Conservation (phyloP, 345 rosid species). For the Turnera subulata region DNA sequence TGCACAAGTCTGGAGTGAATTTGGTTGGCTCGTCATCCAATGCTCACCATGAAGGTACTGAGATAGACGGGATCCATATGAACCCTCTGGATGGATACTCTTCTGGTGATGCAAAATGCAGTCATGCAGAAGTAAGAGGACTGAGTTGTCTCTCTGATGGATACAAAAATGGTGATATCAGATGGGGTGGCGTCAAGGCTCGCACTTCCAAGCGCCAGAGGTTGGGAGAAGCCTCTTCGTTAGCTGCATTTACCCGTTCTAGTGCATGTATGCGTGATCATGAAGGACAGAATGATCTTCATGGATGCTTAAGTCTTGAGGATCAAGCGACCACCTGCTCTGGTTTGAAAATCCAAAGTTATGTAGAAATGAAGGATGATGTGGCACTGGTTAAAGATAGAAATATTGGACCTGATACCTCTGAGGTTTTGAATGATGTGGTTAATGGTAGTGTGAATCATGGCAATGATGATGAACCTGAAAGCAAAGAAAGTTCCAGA, state of each 20-base stretch:
- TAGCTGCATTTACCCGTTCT: constrained; percentile 30
- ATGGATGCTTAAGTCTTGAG: constrained; percentile 28
- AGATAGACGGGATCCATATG: constrained; percentile 26
- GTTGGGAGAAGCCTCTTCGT: constrained; percentile 43
- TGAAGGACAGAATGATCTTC: constrained; percentile 28
- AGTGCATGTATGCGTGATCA: constrained; percentile 15
- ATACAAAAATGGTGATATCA: constrained; percentile 49
- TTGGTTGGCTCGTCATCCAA: constrained; percentile 46
- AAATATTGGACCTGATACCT: constrained; percentile 17
- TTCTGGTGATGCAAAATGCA: constrained; percentile 32
- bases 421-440: constrained; percentile 29
- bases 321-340: constrained; percentile 25
- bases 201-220: constrained; percentile 71
- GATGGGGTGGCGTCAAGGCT: constrained; percentile 84
- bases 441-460: constrained; percentile 30
- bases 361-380: constrained; percentile 21
- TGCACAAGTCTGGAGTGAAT: constrained; percentile 23
- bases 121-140: constrained; percentile 29
- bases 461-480: constrained; percentile 26
- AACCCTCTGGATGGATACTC: constrained; percentile 27
- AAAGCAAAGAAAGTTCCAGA: constrained; percentile 35
- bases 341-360: constrained; percentile 10
- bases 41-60: constrained; percentile 24
- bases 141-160: constrained; percentile 37
- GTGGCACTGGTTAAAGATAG: constrained; percentile 15